phyloP scores from a whole-genome alignment of 176 grass and related monocot species.

The Neostapfia colusana region DNA sequence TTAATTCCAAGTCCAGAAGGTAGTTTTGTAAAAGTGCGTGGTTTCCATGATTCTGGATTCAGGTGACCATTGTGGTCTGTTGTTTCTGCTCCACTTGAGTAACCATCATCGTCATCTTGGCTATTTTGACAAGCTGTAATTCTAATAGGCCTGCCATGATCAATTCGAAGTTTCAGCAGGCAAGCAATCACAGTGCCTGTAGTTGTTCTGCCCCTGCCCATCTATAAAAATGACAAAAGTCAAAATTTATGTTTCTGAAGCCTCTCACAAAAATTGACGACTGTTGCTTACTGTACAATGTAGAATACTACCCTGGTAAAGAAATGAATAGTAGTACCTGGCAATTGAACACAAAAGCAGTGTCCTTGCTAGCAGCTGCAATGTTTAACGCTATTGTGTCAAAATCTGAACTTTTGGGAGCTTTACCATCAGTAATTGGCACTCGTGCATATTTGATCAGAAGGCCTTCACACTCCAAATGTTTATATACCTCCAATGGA shows the following conservation, averaged over 20 bases:
- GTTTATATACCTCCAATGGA: slow-evolving; percentile 87
- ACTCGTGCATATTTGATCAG: slow-evolving; percentile 90
- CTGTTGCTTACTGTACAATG: slow-evolving; percentile 15
- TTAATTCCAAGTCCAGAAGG: slow-evolving; percentile 74
- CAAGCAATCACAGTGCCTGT: slow-evolving; percentile 97
- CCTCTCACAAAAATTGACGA: slow-evolving; percentile 23
- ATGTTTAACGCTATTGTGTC: slow-evolving; percentile 83
- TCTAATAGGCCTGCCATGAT: slow-evolving; percentile 79
- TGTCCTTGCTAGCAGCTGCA: slow-evolving; percentile 61
- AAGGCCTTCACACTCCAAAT: slow-evolving; percentile 80
- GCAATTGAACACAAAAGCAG: slow-evolving; percentile 95
- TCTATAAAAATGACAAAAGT: slow-evolving; percentile 52
- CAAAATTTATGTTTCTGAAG: slow-evolving; percentile 29
- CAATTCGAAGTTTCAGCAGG: slow-evolving; percentile 75
- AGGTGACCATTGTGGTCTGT: slow-evolving; percentile 51
- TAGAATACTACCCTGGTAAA: slow-evolving; percentile 7
- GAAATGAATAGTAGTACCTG: slow-evolving; percentile 56
- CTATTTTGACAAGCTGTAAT: slow-evolving; percentile 53
- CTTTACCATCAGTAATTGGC: slow-evolving; percentile 99
- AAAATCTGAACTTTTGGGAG: slow-evolving; percentile 98
- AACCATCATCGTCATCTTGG: slow-evolving; percentile 54
- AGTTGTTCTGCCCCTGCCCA: slow-evolving; percentile 96
- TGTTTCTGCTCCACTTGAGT: slow-evolving; percentile 74
- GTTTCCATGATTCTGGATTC: slow-evolving; percentile 51
- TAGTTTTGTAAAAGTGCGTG: slow-evolving; percentile 44